Evolutionary conservation across 2,329 filamentous ascomycete genomes (phyloP).

Genomic region (Tolypocladium pustulatum): DNA sequence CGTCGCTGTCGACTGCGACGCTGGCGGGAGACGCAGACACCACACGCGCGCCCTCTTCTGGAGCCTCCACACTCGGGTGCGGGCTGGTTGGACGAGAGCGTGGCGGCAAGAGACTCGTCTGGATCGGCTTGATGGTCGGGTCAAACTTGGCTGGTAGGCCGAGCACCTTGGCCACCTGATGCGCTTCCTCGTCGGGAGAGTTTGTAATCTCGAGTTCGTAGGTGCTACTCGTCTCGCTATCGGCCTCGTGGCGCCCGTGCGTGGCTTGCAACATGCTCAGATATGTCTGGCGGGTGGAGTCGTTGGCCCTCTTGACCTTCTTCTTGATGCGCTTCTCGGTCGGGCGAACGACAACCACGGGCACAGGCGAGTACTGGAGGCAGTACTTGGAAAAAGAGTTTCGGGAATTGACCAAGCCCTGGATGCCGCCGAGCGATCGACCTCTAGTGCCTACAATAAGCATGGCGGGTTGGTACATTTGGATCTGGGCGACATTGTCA

Average conservation of each 20-base stretch:
- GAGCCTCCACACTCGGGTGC: conserved; percentile 5
- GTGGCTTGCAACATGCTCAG: conserved; percentile 62
- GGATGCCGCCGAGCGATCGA: conserved; percentile 73
- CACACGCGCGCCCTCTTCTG: conserved; percentile 8
- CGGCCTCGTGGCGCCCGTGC: conserved; percentile 45
- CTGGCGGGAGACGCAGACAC: conserved; percentile 18
- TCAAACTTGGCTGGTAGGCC: conserved; percentile 53
- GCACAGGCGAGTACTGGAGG: conserved; percentile 84
- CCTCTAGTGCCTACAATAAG: conserved; percentile 84
- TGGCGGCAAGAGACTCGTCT: conserved; percentile 14
- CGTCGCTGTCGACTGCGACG: conserved; percentile 28
- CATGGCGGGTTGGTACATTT: conserved; percentile 84
- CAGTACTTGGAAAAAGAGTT: conserved; percentile 93
- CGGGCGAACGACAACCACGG: conserved; percentile 84
- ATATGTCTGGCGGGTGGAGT: conserved; percentile 67
- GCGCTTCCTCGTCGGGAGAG: conserved; percentile 52
- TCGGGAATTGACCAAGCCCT: conserved; percentile 65
- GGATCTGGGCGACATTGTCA: conserved; percentile 48
- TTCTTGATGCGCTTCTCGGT: conserved; percentile 83
- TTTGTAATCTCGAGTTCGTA: conserved; percentile 46
- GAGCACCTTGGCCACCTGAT: conserved; percentile 52
- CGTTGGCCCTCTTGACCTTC: conserved; percentile 72
- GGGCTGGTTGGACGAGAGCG: conserved; percentile 11
- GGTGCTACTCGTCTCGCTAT: conserved; percentile 39
- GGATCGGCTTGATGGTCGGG: conserved; percentile 49